Base-by-base conservation (phyloP, 495 filamentous ascomycete genomes). In the Xylaria curta region DNA sequence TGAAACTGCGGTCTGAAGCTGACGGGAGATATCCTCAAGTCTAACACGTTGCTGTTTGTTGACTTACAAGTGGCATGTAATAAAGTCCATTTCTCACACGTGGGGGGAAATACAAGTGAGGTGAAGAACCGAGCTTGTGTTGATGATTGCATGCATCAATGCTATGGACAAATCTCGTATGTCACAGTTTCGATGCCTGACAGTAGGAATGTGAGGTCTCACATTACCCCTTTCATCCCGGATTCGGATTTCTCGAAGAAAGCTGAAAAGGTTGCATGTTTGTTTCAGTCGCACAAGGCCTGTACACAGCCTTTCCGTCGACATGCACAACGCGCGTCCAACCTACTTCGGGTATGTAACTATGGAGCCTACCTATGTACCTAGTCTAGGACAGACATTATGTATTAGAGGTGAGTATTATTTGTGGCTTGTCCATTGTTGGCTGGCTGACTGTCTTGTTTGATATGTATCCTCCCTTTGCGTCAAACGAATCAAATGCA, bases 381-480 rank as follows among this genome's bases (percentile, higher is more conserved):
- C 1, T 64, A 64, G 61, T 64, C 61, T 64, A 64, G 40, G 42
- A 46, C 61, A 46, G 61, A 64, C 26, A 21, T 64, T 12, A 38
- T 19, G 28, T 28, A 28, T 28, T 24, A 46, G 62, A 65, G 62
- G 49, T 36, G 62, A 26, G 47, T 33, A 44, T 56, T 51, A 49
- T 67, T 56, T 51, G 65, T 67, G 47, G 49, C 65, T 67, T 63
- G 38, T n/a, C 60, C 38, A 63, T 42, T 63, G 36, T 42, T 44
- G 60, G 28, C 42, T 66, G 46, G 33, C 42, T 54, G 42, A 38
- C 40, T 42, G 12, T 13, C 28, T 51, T 66, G 62, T 36, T 36
- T 66, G 26, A 47, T 47, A 38, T 38, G 12, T 40, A 40, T 33
- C 12, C 24, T 54, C 24, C 51, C 13, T 59, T n/a, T 15, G 31